Base-by-base conservation (phyloP, 2,329 filamentous ascomycete species). In the Colletotrichum zoysiae region DNA sequence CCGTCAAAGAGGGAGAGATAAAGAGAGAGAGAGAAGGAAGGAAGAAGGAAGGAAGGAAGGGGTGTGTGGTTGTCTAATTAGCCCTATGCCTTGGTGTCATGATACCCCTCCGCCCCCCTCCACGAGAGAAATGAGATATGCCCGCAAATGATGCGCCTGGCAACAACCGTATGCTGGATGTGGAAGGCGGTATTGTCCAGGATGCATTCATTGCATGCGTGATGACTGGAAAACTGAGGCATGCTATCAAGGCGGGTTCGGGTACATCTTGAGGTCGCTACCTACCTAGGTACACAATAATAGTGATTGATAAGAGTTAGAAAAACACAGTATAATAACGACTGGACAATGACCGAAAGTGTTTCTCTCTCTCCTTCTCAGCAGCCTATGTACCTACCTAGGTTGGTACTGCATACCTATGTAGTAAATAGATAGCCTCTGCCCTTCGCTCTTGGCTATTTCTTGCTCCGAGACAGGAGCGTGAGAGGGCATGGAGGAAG, bases 81-180 rank as follows among this genome's bases (percentile, higher is more conserved):
- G 16, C 16, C 14, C 40, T 23, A 23, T 33, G 30, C 40, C 38
- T 38, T 35, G 48, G 33, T 40, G 23, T 30, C 46, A 48, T 48
- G 46, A n/a, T n/a, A 46, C 44, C 20, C 44, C 46, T 23, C n/a
- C 20, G 8, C 20, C 9, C n/a, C 46, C 48, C 38, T 18, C 23
- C 48, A 42, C 26, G 20, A 8, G 30, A 38, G 14, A 14, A n/a
- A 20, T 20, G 14, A 42, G 48, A 56, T 40, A 53, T 51, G 55
- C 14, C 44, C 20, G 38, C 40, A 50, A 23, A 42, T 26, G 18
- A 33, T 44, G 56, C 30, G 30, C 26, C 57, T 55, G 62, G 42
- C 50, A 67, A 70, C 50, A 67, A 70, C 67, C 67, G 50, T 20
- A 51, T 16, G 48, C 57, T 67, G 48, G 63, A 61, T 44, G 40